phyloP scores from a whole-genome alignment of 768 basidiomycete genomes.

The Leccinum barrowsii region DNA sequence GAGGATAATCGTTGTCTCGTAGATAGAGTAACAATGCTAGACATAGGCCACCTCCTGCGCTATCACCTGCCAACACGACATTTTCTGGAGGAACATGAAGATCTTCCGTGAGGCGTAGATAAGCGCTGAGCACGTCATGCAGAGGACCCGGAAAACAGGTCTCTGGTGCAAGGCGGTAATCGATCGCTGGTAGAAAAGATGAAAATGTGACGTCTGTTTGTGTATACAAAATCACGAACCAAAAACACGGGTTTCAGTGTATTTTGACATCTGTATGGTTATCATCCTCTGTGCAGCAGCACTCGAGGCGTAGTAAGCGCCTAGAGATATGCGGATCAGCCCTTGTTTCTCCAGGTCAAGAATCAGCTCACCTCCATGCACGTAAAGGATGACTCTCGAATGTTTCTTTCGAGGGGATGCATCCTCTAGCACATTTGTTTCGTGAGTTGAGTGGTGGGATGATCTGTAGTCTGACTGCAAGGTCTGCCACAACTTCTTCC shows the following conservation, averaged over 20 bases:
- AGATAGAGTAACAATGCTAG: slow-evolving; percentile 91
- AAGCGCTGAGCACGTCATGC: slow-evolving; percentile 82
- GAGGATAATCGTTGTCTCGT: slow-evolving; percentile 80
- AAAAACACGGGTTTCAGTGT: slow-evolving; percentile 86
- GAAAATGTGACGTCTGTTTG: neutral
- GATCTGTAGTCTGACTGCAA: slow-evolving; percentile 80
- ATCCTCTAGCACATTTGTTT: slow-evolving; percentile 14
- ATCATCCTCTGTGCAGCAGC: slow-evolving; percentile 87
- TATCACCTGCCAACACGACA: slow-evolving; percentile 86
- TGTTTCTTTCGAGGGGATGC: slow-evolving; percentile 38
- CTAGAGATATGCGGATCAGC: slow-evolving; percentile 34
- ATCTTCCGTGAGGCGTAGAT: slow-evolving; percentile 83
- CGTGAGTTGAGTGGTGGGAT: slow-evolving; percentile 28
- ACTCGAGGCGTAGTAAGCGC: slow-evolving; percentile 90
- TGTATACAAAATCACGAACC: slow-evolving; percentile 37
- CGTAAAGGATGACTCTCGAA: slow-evolving; percentile 85
- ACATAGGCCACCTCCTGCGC: slow-evolving; percentile 86
- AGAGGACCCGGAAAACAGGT: slow-evolving; percentile 89
- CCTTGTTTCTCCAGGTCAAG: neutral
- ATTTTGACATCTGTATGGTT: slow-evolving; percentile 88
- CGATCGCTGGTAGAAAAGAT: slow-evolving; percentile 54
- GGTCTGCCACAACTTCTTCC: slow-evolving; percentile 83
- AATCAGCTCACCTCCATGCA: slow-evolving; percentile 75
- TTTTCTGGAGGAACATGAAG: slow-evolving; percentile 90
- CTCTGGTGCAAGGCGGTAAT: slow-evolving; percentile 95